Conservation (phyloP, 1,284 basidiomycete species). For the Apiotrichum domesticum region DNA sequence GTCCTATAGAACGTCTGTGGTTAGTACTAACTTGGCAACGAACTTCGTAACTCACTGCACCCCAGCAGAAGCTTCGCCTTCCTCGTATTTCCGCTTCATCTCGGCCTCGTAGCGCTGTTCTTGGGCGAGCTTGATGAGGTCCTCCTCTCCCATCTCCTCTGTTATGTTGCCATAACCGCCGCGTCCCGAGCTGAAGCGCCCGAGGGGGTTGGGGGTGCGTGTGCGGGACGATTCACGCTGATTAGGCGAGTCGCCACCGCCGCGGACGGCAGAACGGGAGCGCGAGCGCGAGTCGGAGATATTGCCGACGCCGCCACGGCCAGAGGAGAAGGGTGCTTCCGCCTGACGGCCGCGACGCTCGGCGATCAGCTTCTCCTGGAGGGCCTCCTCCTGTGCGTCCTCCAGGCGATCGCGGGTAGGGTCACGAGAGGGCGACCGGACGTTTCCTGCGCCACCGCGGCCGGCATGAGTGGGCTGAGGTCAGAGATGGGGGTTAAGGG, state of each 20-base stretch:
- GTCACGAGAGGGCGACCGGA: constrained; percentile 40
- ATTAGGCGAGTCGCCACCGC: background rate
- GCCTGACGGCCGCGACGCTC: constrained; percentile 41
- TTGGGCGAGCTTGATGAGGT: constrained; percentile 20
- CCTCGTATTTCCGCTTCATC: constrained; percentile 32
- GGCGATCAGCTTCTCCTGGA: constrained; percentile 41
- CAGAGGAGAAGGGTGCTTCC: constrained; percentile 37
- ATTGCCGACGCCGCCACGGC: constrained; percentile 46
- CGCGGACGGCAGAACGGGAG: constrained; percentile 20
- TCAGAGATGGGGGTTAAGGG: background rate
- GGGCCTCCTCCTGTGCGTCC: constrained; percentile 38
- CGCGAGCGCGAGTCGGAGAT: constrained; percentile 30
- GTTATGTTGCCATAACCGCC: constrained; percentile 46
- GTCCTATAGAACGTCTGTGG: constrained; percentile 31
- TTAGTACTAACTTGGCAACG: background rate
- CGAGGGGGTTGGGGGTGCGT: background rate
- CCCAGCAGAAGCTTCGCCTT: constrained; percentile 2
- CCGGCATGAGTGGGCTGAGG: constrained; percentile 41
- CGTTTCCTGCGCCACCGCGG: constrained; percentile 47
- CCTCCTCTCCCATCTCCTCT: constrained; percentile 29
- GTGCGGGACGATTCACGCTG: background rate
- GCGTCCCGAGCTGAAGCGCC: constrained; percentile 24
- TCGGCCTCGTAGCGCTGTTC: constrained; percentile 31
- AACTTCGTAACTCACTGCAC: background rate
- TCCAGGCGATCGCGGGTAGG: constrained; percentile 22